A percentile compares a stretch with the other conserved stretches of the same genome.
Conservation (phyloP, 371 early-diverging fungal genomes). For the Lichtheimia ornata region DNA sequence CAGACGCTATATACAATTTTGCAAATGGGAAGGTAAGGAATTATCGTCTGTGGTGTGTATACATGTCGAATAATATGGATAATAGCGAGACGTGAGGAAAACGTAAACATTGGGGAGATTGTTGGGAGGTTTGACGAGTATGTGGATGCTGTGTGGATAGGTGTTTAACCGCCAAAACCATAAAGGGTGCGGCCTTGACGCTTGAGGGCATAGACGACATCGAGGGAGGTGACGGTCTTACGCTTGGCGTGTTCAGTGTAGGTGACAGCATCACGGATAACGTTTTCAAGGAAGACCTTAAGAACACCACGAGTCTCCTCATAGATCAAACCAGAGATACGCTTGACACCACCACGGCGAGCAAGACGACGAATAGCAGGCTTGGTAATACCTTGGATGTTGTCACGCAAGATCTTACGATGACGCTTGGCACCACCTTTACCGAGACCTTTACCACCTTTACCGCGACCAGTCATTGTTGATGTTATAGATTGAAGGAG, state of each 20-base stretch:
- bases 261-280: slow-evolving; percentile 97
- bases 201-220: slow-evolving; percentile 98
- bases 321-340: slow-evolving; percentile 97
- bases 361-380: slow-evolving; percentile 99
- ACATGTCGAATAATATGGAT: too few species aligned
- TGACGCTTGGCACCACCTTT: slow-evolving; percentile 86
- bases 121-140: too few species aligned
- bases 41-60: too few species aligned
- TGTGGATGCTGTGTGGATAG: background rate
- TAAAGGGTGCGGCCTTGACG: slow-evolving; percentile 97
- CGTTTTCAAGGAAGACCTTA: slow-evolving; percentile 97
- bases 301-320: slow-evolving; percentile 98
- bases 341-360: slow-evolving; percentile 99
- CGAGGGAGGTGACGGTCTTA: slow-evolving; percentile 96
- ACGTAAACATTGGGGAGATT: too few species aligned
- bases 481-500: background rate
- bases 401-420: slow-evolving; percentile 78
- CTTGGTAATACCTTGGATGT: slow-evolving; percentile 97
- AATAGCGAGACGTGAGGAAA: too few species aligned
- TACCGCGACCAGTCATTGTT: slow-evolving; percentile 87
- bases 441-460: slow-evolving; percentile 97
- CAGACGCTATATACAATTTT: too few species aligned
- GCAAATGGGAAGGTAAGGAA: too few species aligned
- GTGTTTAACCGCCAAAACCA: slow-evolving; percentile 52
- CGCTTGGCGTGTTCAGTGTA: slow-evolving; percentile 99